Evolutionary conservation across 2,329 filamentous ascomycete genomes (phyloP).

Genomic region (Coniella vitis): DNA sequence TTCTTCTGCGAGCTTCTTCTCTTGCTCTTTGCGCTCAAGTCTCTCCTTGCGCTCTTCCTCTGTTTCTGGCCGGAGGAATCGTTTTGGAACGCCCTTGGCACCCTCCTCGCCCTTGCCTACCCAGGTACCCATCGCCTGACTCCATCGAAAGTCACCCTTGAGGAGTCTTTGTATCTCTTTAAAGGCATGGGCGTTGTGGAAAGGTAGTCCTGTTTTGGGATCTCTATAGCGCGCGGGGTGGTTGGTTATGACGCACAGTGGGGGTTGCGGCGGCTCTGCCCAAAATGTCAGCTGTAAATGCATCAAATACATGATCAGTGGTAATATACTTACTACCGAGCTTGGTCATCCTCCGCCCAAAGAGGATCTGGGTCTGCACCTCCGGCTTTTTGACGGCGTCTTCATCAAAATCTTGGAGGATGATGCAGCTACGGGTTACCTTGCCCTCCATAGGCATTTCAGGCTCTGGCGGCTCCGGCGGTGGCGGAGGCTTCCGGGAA

Average conservation of each 20-base stretch:
- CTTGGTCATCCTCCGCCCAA: slow-evolving; percentile 52
- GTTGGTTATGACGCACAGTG: slow-evolving; percentile 76
- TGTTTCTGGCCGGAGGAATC: slow-evolving; percentile 46
- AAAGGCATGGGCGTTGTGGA: slow-evolving; percentile 73
- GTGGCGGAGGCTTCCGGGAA: slow-evolving; percentile 19
- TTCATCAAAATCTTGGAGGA: slow-evolving; percentile 54
- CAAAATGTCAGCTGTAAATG: not conserved
- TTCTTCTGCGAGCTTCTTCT: slow-evolving; percentile 4
- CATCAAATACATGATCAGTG: not conserved
- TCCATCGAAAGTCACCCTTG: slow-evolving; percentile 75
- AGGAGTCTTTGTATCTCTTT: slow-evolving; percentile 70
- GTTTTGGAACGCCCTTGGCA: slow-evolving; percentile 70
- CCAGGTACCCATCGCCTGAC: slow-evolving; percentile 73
- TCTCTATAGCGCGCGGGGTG: slow-evolving; percentile 77
- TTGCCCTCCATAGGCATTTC: slow-evolving; percentile 36
- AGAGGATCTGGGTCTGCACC: slow-evolving; percentile 52
- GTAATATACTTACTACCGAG: slow-evolving; percentile 41
- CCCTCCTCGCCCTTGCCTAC: slow-evolving; percentile 61
- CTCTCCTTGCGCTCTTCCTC: slow-evolving; percentile 15
- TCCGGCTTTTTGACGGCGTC: slow-evolving; percentile 48
- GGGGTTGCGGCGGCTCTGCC: slow-evolving; percentile 42
- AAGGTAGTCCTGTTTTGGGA: slow-evolving; percentile 75
- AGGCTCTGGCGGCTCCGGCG: slow-evolving; percentile 23
- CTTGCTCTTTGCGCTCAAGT: slow-evolving; percentile 15
- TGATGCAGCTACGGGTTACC: slow-evolving; percentile 51